Evolutionary conservation across 1,139 yeast genomes (phyloP).

Genomic region (Yamadazyma songkhlaensis): DNA sequence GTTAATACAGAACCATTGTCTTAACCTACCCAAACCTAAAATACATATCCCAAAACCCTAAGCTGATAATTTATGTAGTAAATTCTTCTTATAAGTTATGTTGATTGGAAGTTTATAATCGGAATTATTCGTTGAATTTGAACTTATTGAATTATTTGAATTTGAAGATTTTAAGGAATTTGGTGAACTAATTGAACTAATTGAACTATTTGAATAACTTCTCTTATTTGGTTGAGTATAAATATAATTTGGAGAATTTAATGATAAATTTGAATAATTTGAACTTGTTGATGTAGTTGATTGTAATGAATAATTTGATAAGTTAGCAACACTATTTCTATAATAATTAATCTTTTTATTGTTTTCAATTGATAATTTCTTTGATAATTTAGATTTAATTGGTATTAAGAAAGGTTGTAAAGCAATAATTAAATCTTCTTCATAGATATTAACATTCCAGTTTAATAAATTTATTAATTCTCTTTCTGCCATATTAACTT

Average conservation of each 20-base stretch:
- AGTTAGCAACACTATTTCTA: constrained; percentile 29
- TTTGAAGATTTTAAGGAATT: constrained; percentile 10
- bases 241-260: constrained; percentile 1
- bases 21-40: constrained; percentile 1
- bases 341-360: constrained; percentile 36
- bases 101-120: constrained; percentile 12
- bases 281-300: constrained; percentile 3
- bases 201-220: constrained; percentile 11
- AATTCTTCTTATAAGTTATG: neutral
- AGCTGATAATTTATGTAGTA: constrained; percentile 6
- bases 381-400: constrained; percentile 46
- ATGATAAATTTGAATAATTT: neutral
- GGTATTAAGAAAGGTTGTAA: constrained; percentile 75
- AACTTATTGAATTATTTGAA: constrained; percentile 9
- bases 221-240: constrained; percentile 2
- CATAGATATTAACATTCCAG: constrained; percentile 75
- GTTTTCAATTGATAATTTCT: constrained; percentile 30
- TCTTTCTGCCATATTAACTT: constrained; percentile 88
- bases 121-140: constrained; percentile 9
- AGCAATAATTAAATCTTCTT: constrained; percentile 64
- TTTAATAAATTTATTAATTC: constrained; percentile 78
- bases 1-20: no score
- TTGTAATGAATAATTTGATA: constrained; percentile 2
- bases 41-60: no score
- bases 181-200: constrained; percentile 9